phyloP scores from a whole-genome alignment of 768 basidiomycete species.

The Trametes cubensis region DNA sequence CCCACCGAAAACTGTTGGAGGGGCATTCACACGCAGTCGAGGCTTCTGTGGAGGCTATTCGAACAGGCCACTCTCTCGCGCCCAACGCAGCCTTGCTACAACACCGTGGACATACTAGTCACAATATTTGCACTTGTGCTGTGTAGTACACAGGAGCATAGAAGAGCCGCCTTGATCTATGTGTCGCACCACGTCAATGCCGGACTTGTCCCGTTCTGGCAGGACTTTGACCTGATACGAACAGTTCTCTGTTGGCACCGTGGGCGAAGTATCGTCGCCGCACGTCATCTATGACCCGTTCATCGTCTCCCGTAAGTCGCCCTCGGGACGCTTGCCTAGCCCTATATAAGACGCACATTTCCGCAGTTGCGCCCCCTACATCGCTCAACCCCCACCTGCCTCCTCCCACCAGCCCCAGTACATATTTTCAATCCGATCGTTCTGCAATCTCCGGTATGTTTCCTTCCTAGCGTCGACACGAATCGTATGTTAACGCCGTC shows the following conservation, averaged over 20 bases:
- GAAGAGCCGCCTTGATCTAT: neutral
- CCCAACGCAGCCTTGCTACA: neutral
- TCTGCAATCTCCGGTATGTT: too few species aligned
- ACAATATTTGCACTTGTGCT: neutral
- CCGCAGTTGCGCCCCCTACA: too few species aligned
- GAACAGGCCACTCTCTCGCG: neutral
- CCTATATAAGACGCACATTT: too few species aligned
- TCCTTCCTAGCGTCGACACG: too few species aligned
- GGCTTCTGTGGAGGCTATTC: neutral
- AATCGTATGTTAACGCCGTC: neutral
- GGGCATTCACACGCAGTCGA: too few species aligned
- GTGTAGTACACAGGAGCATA: neutral
- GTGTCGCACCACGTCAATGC: neutral
- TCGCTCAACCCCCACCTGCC: too few species aligned
- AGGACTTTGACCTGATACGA: neutral
- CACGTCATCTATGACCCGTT: neutral
- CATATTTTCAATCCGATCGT: too few species aligned
- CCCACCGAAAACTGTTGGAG: too few species aligned
- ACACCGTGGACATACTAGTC: neutral
- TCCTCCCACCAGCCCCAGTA: too few species aligned
- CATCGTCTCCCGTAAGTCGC: neutral
- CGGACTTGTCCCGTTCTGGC: neutral
- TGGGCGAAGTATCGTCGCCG: neutral
- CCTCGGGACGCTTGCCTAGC: too few species aligned
- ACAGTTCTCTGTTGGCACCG: neutral